These are phyloP conservation scores for Neofusicoccum ribis DNA, from an alignment of 2,329 filamentous ascomycete genomes.

Conservation along the genomic window DNA sequence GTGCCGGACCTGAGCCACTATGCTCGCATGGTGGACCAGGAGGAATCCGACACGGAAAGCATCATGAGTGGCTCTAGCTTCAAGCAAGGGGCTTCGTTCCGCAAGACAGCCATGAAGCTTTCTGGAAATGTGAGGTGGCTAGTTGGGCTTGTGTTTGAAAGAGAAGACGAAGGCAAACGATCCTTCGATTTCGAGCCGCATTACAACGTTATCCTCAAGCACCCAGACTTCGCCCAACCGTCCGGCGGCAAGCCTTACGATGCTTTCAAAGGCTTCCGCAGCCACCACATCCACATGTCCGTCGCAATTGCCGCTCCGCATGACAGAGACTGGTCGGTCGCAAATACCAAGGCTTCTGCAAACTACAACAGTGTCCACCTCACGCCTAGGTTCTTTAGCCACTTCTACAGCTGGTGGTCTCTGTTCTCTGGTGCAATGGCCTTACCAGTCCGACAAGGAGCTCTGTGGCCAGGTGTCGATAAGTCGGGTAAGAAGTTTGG, in stretches of 20 bases:
- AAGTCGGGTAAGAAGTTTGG: conserved; percentile 99
- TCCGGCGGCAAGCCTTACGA: conserved; percentile 68
- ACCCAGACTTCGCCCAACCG: conserved; percentile 70
- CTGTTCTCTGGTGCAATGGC: conserved; percentile 95
- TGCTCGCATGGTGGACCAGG: conserved; percentile 65
- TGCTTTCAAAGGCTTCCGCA: conserved; percentile 94
- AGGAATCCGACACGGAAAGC: conserved; percentile 55
- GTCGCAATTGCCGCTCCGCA: conserved; percentile 85
- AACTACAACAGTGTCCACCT: conserved; percentile 98
- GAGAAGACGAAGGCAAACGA: conserved; percentile 69
- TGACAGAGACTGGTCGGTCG: conserved; percentile 80
- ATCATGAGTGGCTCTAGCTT: conserved; percentile 62
- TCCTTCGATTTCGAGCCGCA: conserved; percentile 90
- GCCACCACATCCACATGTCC: conserved; percentile 93
- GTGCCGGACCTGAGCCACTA: conserved; percentile 91
- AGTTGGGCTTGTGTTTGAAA: conserved; percentile 88
- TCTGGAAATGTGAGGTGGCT: conserved; percentile 95
- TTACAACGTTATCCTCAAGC: conserved; percentile 84
- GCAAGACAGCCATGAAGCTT: conserved; percentile 98
- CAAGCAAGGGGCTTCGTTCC: conserved; percentile 80
- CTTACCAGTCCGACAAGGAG: conserved; percentile 87
- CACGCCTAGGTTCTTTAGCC: conserved; percentile 93
- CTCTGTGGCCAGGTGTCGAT: conserved; percentile 86
- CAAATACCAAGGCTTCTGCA: conserved; percentile 71
- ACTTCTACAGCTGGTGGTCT: conserved; percentile 98